Evolutionary conservation across 1,284 basidiomycete genomes (phyloP), one percentile per base, ranked within the genome.

Genomic region (Puccinia hordei): DNA sequence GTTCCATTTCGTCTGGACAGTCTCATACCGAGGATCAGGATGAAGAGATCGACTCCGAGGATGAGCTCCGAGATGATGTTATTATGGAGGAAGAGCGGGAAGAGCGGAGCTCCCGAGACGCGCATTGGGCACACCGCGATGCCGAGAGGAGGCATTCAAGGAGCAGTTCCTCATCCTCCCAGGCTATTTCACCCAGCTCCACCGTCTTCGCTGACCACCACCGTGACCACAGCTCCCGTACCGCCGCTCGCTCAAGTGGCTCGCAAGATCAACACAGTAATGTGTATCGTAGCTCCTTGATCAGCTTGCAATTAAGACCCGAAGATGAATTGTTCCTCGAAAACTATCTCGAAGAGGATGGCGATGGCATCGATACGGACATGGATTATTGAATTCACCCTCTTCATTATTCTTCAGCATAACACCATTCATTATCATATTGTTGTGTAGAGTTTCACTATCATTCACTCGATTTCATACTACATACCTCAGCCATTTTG

Each of bases 281-380:
- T n/a, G 5, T 2, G 12, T 44, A 46, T 46, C 38, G 69, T 10
- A 72, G 49, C 53, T 72, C 69, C 1, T 33, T 72, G 17, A 35
- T 72, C 27, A 72, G 49, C 46, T 35, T 72, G 27, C 46, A 72
- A 17, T 35, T 72, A n/a, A 53, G 69, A 33, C 69, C 69, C 13
- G 69, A 72, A 55, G 69, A 72, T 33, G 69, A 72, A 72, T 35
- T 72, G 10, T 72, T 72, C 53, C 30, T 72, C n/a, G 69, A 72
- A 55, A 72, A 72, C n/a, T 72, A 72, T 35, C 53, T 72, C 13
- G 24, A 30, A 8, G 69, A 72, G 24, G 69, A 72, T 22, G 69
- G 30, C 19, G 49, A 72, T 53, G 69, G 63, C 63, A 22, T 66
- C n/a, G 63, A 66, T 9, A 46, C n/a, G 2, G 63, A 66, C 17